Conservation (phyloP, 805 yeast species). For the Hanseniaspora taiwanica region DNA sequence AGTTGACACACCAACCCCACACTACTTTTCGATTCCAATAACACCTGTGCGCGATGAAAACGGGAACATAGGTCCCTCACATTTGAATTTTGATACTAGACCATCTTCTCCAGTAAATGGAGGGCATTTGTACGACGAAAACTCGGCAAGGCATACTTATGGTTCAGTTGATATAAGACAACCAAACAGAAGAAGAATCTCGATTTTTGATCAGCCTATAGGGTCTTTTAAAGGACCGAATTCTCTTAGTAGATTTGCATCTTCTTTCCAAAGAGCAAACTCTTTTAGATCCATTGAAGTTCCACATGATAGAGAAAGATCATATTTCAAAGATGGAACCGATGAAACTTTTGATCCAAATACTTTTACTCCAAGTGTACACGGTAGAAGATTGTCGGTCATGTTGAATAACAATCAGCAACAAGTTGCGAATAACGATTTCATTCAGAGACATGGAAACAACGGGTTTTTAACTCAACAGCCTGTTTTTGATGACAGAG, state of each 20-base stretch:
- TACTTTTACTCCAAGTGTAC: conserved; percentile 48
- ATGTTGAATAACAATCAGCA: conserved; percentile 25
- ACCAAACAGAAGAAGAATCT: conserved; percentile 20
- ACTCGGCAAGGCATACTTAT: neutral
- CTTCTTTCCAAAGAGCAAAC: conserved; percentile 69
- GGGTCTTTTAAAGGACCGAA: conserved; percentile 54
- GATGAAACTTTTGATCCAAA: conserved; percentile 61
- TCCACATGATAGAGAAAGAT: conserved; percentile 31
- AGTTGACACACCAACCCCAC: conserved; percentile 4
- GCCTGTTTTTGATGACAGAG: neutral
- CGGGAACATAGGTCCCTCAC: neutral
- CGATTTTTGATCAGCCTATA: conserved; percentile 32
- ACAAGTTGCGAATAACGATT: no score
- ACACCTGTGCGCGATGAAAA: neutral
- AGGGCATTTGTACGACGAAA: no score
- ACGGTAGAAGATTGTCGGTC: conserved; percentile 53
- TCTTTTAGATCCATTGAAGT: conserved; percentile 47
- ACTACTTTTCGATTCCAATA: conserved; percentile 22
- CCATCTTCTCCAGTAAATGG: neutral
- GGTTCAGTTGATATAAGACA: conserved; percentile 1
- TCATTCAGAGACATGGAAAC: no score
- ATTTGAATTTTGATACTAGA: neutral
- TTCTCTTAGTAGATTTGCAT: conserved; percentile 66
- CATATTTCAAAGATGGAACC: conserved; percentile 41
- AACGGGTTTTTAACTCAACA: conserved; percentile 7